Percentiles rank a stretch among this genome's conserved stretches.
Evolutionary conservation across 139 green algal species (phyloP).

Genomic region (Chlamydomonas incerta): DNA sequence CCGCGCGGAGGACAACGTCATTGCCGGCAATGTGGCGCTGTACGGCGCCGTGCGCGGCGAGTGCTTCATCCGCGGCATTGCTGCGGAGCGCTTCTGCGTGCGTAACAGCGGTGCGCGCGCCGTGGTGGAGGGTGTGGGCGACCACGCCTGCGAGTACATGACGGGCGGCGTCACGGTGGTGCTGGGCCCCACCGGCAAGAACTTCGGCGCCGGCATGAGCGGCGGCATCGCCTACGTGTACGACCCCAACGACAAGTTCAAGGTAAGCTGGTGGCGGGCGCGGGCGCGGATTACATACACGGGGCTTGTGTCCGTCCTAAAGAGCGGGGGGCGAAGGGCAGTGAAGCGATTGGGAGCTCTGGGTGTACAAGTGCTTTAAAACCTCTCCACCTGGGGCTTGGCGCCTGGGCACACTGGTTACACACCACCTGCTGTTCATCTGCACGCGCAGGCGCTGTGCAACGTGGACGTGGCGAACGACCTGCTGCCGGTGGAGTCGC

Average conservation of each 20-base stretch:
- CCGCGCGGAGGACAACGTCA: constrained; percentile 80
- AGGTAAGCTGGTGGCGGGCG: no score
- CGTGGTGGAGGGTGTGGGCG: constrained; percentile 95
- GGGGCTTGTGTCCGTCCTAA: no score
- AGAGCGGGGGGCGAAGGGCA: no score
- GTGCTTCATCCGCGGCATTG: constrained; percentile 92
- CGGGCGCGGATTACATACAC: no score
- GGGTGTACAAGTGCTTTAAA: no score
- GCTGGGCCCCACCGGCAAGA: constrained; percentile 90
- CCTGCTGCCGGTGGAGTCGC: constrained; percentile 76
- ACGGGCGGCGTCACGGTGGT: constrained; percentile 92
- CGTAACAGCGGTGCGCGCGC: constrained; percentile 87
- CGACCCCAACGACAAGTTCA: constrained; percentile 79
- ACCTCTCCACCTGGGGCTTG: no score
- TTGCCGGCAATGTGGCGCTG: constrained; percentile 95
- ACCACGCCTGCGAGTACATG: constrained; percentile 98
- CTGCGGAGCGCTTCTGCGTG: constrained; percentile 93
- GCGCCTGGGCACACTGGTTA: no score
- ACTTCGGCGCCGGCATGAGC: constrained; percentile 97
- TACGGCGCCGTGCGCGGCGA: constrained; percentile 92
- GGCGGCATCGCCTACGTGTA: constrained; percentile 94
- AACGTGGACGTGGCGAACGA: constrained; percentile 74
- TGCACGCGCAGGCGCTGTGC: constrained; percentile 38
- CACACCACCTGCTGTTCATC: no score
- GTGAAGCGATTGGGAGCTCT: no score